A percentile compares a stretch with the other conserved stretches of the same genome.
Evolutionary conservation across 2,329 filamentous ascomycete species (phyloP).

Genomic region (Colletotrichum paranaense): DNA sequence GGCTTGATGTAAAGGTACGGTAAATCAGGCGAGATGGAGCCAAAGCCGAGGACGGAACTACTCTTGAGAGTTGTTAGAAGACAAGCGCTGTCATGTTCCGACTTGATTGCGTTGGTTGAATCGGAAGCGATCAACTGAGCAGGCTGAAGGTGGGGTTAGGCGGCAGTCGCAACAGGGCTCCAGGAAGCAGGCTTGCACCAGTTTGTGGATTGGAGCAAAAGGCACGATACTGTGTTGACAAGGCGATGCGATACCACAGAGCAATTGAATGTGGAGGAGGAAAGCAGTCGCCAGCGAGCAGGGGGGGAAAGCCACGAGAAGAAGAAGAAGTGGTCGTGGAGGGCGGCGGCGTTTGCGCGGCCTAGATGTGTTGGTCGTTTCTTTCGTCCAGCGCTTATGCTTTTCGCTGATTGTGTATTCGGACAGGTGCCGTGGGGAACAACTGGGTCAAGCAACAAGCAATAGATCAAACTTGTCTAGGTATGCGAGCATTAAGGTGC

Average conservation of each 20-base stretch:
- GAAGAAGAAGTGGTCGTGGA: slow-evolving; percentile 6
- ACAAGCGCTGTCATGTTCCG: slow-evolving; percentile 29
- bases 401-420: slow-evolving; percentile 2
- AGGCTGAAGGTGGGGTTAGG: neutral
- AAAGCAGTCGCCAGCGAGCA: slow-evolving; percentile 11
- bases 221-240: neutral
- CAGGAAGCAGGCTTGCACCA: neutral
- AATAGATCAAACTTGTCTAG: neutral
- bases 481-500: neutral
- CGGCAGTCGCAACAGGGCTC: neutral
- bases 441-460: slow-evolving; percentile 4
- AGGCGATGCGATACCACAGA: neutral
- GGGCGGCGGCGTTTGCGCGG: slow-evolving; percentile 12
- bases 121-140: neutral
- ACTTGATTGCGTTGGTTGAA: neutral
- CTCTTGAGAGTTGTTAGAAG: slow-evolving; percentile 4
- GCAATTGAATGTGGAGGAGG: slow-evolving; percentile 1
- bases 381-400: slow-evolving; percentile 33
- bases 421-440: neutral
- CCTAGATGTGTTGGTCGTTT: slow-evolving; percentile 15
- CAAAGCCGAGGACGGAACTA: slow-evolving; percentile 3
- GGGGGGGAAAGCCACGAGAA: slow-evolving; percentile 17
- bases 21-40: slow-evolving; percentile 3
- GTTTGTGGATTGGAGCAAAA: neutral
- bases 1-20: neutral